Evolutionary conservation across 495 filamentous ascomycete genomes (phyloP).

Genomic region (Apiosordaria backusii): DNA sequence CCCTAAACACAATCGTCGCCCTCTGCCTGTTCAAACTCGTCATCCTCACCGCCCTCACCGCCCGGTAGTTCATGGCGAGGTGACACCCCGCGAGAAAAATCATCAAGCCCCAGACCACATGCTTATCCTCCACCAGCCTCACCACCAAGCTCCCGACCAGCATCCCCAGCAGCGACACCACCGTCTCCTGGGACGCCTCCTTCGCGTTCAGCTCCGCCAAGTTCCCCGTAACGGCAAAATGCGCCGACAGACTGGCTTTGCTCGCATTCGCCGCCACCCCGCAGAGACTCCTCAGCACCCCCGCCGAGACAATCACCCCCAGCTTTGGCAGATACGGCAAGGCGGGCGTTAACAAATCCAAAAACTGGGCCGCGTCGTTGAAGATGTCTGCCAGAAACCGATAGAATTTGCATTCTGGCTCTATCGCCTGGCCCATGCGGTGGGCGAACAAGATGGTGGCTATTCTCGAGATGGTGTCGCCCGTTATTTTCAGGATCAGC

Average conservation of each 20-base stretch:
- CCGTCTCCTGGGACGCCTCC: slow-evolving; percentile 94
- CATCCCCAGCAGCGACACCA: slow-evolving; percentile 89
- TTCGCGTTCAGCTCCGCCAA: slow-evolving; percentile 91
- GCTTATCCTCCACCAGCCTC: slow-evolving; percentile 63
- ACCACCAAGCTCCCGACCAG: slow-evolving; percentile 80
- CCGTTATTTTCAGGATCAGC: slow-evolving; percentile 78
- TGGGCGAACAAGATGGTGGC: slow-evolving; percentile 93
- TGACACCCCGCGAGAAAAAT: slow-evolving; percentile 69
- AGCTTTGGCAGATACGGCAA: slow-evolving; percentile 68
- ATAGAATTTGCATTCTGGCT: slow-evolving; percentile 93
- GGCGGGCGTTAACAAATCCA: slow-evolving; percentile 82
- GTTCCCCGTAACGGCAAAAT: slow-evolving; percentile 88
- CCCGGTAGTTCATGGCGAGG: slow-evolving; percentile 76
- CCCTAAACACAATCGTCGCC: slow-evolving; percentile 72
- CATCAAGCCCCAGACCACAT: slow-evolving; percentile 73
- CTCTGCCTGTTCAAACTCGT: slow-evolving; percentile 83
- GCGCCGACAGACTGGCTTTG: slow-evolving; percentile 86
- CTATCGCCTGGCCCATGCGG: slow-evolving; percentile 76
- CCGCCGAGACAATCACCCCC: slow-evolving; percentile 66
- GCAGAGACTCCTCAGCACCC: slow-evolving; percentile 76
- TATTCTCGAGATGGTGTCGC: slow-evolving; percentile 78
- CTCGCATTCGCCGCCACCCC: slow-evolving; percentile 85
- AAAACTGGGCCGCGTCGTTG: slow-evolving; percentile 85
- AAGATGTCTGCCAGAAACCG: slow-evolving; percentile 86
- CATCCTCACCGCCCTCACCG: slow-evolving; percentile 80